These are phyloP conservation scores for Aspergillus quadrilineatus DNA, from an alignment of 2,329 filamentous ascomycete species.

Conservation along the genomic window DNA sequence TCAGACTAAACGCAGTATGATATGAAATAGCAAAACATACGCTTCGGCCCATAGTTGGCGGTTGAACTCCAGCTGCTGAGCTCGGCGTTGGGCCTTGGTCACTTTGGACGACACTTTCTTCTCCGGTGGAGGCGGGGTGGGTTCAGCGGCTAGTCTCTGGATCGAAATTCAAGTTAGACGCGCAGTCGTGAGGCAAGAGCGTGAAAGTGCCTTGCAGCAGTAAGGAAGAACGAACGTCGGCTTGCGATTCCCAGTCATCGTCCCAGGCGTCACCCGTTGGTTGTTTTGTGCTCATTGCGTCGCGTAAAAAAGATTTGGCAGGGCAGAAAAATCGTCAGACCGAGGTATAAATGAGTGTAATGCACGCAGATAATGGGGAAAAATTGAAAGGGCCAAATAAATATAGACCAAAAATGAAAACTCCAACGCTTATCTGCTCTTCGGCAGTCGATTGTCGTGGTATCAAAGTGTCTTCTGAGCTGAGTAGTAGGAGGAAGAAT, in stretches of 20 bases:
- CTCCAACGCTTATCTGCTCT: neutral
- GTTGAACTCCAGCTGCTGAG: constrained; percentile 79
- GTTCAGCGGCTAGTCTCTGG: constrained; percentile 42
- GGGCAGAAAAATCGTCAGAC: constrained; percentile 12
- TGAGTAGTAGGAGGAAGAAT: constrained; percentile 2
- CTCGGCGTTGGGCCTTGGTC: constrained; percentile 73
- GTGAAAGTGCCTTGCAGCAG: neutral
- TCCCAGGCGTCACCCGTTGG: constrained; percentile 73
- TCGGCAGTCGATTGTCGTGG: neutral
- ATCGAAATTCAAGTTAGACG: constrained; percentile 3
- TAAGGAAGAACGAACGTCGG: constrained; percentile 57
- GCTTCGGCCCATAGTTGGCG: constrained; percentile 86
- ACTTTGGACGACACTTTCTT: constrained; percentile 54
- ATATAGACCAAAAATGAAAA: constrained; percentile 5
- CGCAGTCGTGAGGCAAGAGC: neutral
- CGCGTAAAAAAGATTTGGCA: constrained; percentile 2
- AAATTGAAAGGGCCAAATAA: neutral
- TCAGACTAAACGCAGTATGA: neutral
- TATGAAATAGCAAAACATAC: constrained; percentile 46
- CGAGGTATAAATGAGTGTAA: neutral
- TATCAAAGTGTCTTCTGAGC: neutral
- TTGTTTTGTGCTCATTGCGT: constrained; percentile 47
- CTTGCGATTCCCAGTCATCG: constrained; percentile 81
- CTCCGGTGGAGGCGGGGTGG: constrained; percentile 41
- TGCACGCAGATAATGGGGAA: neutral